Percentiles rank a stretch among this genome's conserved stretches.
Conservation (phyloP, 176 grass and related monocot genomes). For the Miscanthus lutarioriparius region DNA sequence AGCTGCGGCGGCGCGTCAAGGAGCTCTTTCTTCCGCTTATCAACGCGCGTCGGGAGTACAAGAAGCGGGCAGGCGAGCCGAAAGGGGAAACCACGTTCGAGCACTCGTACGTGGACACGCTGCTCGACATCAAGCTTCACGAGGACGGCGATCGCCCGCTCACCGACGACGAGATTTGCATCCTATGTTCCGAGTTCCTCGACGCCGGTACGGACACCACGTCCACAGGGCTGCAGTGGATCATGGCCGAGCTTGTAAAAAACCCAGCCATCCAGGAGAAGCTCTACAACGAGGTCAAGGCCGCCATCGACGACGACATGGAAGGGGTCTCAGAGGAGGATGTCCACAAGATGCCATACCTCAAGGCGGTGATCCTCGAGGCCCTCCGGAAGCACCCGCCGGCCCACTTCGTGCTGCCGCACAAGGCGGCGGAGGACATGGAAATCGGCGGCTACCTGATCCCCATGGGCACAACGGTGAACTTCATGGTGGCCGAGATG, state of each 20-base stretch:
- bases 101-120: slow-evolving; percentile 71
- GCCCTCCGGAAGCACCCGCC: slow-evolving; percentile 64
- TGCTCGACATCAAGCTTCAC: slow-evolving; percentile 59
- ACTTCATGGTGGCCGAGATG: slow-evolving; percentile 66
- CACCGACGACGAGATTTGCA: slow-evolving; percentile 47
- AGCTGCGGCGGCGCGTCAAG: too few relatives aligned
- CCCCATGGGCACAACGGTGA: slow-evolving; percentile 55
- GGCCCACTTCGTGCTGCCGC: slow-evolving; percentile 52
- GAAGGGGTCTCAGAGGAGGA: slow-evolving; percentile 53
- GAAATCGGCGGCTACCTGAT: slow-evolving; percentile 45
- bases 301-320: neutral
- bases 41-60: too few relatives aligned
- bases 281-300: slow-evolving; percentile 46
- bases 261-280: slow-evolving; percentile 47
- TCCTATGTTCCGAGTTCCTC: slow-evolving; percentile 63
- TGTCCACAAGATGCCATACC: slow-evolving; percentile 55
- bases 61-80: neutral
- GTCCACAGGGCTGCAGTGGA: slow-evolving; percentile 64
- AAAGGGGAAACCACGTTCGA: slow-evolving; percentile 27
- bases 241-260: slow-evolving; percentile 84
- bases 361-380: slow-evolving; percentile 66
- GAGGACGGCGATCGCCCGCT: slow-evolving; percentile 42
- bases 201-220: slow-evolving; percentile 76
- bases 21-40: too few relatives aligned
- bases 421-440: slow-evolving; percentile 54